Percentiles rank a stretch among this genome's conserved stretches.
Conservation (phyloP, 2,329 filamentous ascomycete genomes). For the Sarocladium strictum region DNA sequence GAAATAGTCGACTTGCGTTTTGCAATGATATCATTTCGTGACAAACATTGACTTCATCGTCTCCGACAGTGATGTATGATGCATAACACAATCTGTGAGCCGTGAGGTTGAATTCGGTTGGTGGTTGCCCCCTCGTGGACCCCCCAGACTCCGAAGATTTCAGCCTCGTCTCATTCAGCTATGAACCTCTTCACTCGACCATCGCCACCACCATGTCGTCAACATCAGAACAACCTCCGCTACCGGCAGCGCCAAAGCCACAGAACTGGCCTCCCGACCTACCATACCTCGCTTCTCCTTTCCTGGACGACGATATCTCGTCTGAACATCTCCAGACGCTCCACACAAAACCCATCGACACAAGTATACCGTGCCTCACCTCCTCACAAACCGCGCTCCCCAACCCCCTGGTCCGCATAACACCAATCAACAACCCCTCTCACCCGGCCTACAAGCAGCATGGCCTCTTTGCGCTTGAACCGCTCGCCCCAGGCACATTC, state of each 20-base stretch:
- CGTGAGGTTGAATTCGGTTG: too few species aligned
- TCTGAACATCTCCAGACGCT: constrained; percentile 34
- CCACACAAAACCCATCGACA: constrained; percentile 22
- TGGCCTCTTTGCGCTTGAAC: constrained; percentile 53
- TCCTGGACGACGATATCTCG: constrained; percentile 40
- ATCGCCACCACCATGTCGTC: background rate
- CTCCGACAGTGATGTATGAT: too few species aligned
- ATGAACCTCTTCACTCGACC: background rate
- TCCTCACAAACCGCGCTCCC: constrained; percentile 38
- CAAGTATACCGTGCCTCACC: constrained; percentile 18
- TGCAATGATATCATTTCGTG: constrained; percentile 8
- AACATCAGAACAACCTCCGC: background rate
- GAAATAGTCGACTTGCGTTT: constrained; percentile 3
- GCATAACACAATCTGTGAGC: too few species aligned
- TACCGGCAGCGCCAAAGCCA: constrained; percentile 30
- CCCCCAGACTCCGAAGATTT: background rate
- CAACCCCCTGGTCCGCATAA: constrained; percentile 46
- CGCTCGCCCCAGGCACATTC: constrained; percentile 47
- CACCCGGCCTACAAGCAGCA: constrained; percentile 55
- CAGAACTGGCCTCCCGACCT: constrained; percentile 53
- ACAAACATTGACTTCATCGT: too few species aligned
- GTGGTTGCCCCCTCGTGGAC: too few species aligned
- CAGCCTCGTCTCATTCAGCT: background rate
- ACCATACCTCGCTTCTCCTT: constrained; percentile 46
- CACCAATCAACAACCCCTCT: constrained; percentile 38